phyloP scores from a whole-genome alignment of 2,329 filamentous ascomycete species.

The Phialophora tarda region DNA sequence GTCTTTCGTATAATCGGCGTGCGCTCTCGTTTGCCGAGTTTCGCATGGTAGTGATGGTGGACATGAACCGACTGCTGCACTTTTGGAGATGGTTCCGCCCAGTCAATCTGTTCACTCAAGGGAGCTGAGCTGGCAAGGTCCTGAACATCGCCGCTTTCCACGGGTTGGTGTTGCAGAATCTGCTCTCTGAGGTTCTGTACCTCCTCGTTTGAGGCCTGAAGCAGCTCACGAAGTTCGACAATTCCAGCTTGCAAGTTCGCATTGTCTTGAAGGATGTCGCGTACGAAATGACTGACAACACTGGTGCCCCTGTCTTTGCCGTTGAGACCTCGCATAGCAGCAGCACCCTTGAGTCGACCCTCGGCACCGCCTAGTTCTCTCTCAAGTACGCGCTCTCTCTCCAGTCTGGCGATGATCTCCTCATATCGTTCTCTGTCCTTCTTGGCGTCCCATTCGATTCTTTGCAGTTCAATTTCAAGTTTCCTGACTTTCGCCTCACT shows the following conservation, averaged over 20 bases:
- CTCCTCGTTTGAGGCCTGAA: constrained; percentile 90
- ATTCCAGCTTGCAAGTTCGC: constrained; percentile 91
- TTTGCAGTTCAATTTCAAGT: constrained; percentile 85
- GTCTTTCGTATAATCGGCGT: constrained; percentile 57
- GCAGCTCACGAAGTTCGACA: constrained; percentile 85
- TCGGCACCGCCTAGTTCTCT: constrained; percentile 80
- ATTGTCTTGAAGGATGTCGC: constrained; percentile 93
- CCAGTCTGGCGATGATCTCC: constrained; percentile 81
- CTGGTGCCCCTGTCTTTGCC: constrained; percentile 63
- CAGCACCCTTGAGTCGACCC: constrained; percentile 78
- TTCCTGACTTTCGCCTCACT: constrained; percentile 79
- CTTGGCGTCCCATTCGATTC: constrained; percentile 80
- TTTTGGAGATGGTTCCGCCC: constrained; percentile 50
- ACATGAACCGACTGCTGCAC: constrained; percentile 81
- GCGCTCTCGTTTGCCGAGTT: constrained; percentile 60
- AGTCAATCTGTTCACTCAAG: constrained; percentile 74
- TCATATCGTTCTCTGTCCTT: constrained; percentile 81
- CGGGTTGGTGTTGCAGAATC: constrained; percentile 76
- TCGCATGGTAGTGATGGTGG: constrained; percentile 88
- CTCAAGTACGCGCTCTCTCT: constrained; percentile 80
- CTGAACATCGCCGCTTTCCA: constrained; percentile 44
- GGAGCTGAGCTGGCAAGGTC: constrained; percentile 38
- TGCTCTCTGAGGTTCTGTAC: constrained; percentile 86
- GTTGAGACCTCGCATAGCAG: constrained; percentile 54
- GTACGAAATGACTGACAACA: constrained; percentile 94